These are phyloP conservation scores for Wallacemonas collosoma DNA, from an alignment of 208 protist species.

Conservation along the genomic window DNA sequence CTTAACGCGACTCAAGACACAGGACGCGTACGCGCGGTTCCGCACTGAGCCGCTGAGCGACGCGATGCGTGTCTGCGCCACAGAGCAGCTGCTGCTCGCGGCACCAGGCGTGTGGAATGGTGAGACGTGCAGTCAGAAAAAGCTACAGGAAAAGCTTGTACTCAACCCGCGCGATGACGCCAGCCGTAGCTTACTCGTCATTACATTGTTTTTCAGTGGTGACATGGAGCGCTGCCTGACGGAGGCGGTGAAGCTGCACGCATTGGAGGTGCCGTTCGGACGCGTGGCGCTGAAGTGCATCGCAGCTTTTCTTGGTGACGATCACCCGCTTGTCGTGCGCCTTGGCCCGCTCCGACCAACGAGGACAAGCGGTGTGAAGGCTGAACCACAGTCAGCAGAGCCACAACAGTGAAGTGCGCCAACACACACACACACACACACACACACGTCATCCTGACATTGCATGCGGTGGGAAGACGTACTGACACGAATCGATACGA, in stretches of 20 bases:
- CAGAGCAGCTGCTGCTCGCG: conserved; percentile 40
- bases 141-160: conserved; percentile 39
- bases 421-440: not conserved
- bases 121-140: conserved; percentile 55
- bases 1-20: conserved; percentile 35
- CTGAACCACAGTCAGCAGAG: not conserved
- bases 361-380: not conserved
- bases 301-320: conserved; percentile 54
- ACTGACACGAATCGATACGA: no score
- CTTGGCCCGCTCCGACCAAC: conserved; percentile 26
- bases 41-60: conserved; percentile 57
- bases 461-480: no score
- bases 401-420: not conserved
- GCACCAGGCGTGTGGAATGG: conserved; percentile 48
- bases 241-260: conserved; percentile 79
- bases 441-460: not conserved
- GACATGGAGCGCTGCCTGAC: conserved; percentile 87
- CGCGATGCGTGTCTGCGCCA: conserved; percentile 42
- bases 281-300: conserved; percentile 55
- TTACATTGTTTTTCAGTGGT: conserved; percentile 78
- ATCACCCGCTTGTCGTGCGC: conserved; percentile 51
- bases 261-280: conserved; percentile 49
- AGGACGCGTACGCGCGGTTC: conserved; percentile 28
- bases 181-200: conserved; percentile 62
- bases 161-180: conserved; percentile 38